Evolutionary conservation across 2,329 filamentous ascomycete genomes (phyloP).

Genomic region (Penicillium sp.): DNA sequence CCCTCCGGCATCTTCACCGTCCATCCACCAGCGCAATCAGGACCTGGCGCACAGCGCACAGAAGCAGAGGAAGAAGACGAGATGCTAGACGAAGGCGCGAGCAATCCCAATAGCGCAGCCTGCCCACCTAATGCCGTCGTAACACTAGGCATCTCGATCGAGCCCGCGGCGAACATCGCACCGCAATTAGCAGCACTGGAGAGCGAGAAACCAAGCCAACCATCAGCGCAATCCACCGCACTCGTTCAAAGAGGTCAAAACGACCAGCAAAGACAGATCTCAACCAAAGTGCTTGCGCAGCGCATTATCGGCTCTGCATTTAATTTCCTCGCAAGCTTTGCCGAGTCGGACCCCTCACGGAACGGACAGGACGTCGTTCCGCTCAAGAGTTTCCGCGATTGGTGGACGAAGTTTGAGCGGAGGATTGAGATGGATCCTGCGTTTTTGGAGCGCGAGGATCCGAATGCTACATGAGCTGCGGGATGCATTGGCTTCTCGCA

Average conservation of each 20-base stretch:
- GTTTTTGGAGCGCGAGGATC: constrained; percentile 72
- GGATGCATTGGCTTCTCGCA: neutral
- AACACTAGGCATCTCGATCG: constrained; percentile 75
- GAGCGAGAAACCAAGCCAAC: constrained; percentile 17
- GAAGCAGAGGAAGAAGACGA: constrained; percentile 37
- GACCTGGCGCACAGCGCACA: constrained; percentile 14
- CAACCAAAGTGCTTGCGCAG: constrained; percentile 78
- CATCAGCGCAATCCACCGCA: constrained; percentile 19
- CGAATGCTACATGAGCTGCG: constrained; percentile 23
- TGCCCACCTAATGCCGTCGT: constrained; percentile 44
- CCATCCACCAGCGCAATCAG: constrained; percentile 25
- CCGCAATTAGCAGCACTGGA: constrained; percentile 58
- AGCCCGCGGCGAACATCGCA: constrained; percentile 66
- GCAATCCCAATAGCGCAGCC: constrained; percentile 9
- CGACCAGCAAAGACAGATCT: constrained; percentile 40
- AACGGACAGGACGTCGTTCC: constrained; percentile 78
- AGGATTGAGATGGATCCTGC: constrained; percentile 77
- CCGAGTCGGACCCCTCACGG: constrained; percentile 49
- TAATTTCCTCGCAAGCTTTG: constrained; percentile 89
- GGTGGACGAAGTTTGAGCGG: constrained; percentile 96
- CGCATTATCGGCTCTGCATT: constrained; percentile 95
- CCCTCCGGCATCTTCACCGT: constrained; percentile 88
- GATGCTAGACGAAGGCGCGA: constrained; percentile 44
- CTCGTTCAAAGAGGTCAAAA: constrained; percentile 26
- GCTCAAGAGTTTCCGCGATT: constrained; percentile 90